Evolutionary conservation across 805 yeast genomes (phyloP), one percentile per base, ranked within the genome.

Genomic region (Starmera pachycereana): DNA sequence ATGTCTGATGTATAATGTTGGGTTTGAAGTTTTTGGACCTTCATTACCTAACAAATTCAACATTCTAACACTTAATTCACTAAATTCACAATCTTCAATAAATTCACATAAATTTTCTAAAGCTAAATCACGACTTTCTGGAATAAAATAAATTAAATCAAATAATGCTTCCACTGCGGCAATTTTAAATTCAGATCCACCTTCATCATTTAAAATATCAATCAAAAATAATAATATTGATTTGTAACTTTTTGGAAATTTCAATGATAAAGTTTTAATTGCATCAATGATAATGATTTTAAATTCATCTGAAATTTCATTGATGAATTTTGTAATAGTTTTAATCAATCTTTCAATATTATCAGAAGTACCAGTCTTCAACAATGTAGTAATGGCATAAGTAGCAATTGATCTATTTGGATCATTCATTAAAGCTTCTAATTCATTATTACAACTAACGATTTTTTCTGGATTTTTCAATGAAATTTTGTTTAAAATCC

Each of bases 1-100:
- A 62, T 89, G 95, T 67, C 98, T 81, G 46, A 92, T 89, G 62
- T 87, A 90, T 52, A 84, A 71, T 1, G 96, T 82, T 42, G 97
- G 96, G 47, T 81, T 82, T 8, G 81, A 51, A 6, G 96, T 81
- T 43, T 71, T 66, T 53, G 98, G 97, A 45, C 98, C 98, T 62
- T 89, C 95, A 49, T 80, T 84, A 58, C 98, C 98, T 48, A 92
- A 73, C 45, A 90, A 63, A 63, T 89, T 96, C 61, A 92, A 71
- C 43, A 92, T 81, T 57, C 97, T 77, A n/a, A 89, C 95, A 25
- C 94, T 77, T 45, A 92, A 76, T 63, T 88, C 96, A 28, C 96
- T 84, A 66, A 73, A 90, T 65, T 92, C 98, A 66, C 97, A 92
- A 69, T 92, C 98, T 65, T 92, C 98, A 53, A 92, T 92, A 57